These are phyloP conservation scores for Fusarium udum DNA, from an alignment of 2,329 filamentous ascomycete species.

Conservation along the genomic window DNA sequence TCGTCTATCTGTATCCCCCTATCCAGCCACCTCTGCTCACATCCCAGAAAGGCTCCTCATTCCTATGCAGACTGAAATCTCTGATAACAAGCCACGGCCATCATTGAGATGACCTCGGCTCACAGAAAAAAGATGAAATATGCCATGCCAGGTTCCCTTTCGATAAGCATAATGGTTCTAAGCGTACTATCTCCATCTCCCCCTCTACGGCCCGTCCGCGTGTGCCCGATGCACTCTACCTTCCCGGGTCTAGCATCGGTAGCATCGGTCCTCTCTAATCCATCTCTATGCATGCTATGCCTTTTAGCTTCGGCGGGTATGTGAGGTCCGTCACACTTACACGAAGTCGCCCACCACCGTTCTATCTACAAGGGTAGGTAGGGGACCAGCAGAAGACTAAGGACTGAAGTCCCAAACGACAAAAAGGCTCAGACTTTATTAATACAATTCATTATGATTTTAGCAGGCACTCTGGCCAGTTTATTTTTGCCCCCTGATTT, in stretches of 20 bases:
- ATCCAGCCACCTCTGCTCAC: constrained; percentile 24
- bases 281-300: constrained; percentile 41
- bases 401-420: background rate
- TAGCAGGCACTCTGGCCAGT: background rate
- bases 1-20: constrained; percentile 22
- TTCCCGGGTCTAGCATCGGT: constrained; percentile 32
- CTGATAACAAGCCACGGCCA: constrained; percentile 7
- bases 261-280: constrained; percentile 34
- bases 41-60: constrained; percentile 19
- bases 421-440: background rate
- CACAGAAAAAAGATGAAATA: background rate
- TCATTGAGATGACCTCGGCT: background rate
- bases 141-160: background rate
- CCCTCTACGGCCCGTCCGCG: constrained; percentile 43
- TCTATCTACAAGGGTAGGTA: constrained; percentile 2
- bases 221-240: constrained; percentile 33
- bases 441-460: background rate
- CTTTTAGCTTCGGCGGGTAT: constrained; percentile 46
- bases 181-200: constrained; percentile 21
- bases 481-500: background rate
- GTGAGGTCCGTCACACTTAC: constrained; percentile 40
- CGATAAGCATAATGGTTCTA: constrained; percentile 30
- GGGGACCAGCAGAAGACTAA: background rate
- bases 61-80: constrained; percentile 30
- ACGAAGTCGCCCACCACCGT: constrained; percentile 8